phyloP scores from a whole-genome alignment of 495 filamentous ascomycete genomes.

The Aspergillus diversus region DNA sequence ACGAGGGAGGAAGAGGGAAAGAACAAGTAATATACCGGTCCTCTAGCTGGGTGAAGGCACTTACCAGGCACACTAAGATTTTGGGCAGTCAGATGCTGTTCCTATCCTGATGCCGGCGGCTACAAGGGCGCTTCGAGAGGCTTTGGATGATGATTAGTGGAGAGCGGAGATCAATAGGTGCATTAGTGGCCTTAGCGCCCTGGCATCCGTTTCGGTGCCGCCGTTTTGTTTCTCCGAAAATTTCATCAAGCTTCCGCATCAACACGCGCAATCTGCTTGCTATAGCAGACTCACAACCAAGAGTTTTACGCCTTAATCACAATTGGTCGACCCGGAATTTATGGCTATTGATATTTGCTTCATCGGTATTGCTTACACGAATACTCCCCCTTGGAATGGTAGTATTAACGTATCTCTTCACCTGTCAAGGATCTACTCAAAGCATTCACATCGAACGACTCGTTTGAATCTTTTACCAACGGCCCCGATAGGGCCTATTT shows the following conservation, averaged over 20 bases:
- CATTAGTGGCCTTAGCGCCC: constrained; percentile 8
- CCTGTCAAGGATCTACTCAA: constrained; percentile 14
- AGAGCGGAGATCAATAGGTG: not conserved
- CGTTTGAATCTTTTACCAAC: not conserved
- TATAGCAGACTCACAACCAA: not conserved
- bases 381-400: not conserved
- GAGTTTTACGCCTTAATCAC: not conserved
- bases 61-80: constrained; percentile 16
- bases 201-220: constrained; percentile 21
- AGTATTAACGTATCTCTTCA: not conserved
- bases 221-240: constrained; percentile 49
- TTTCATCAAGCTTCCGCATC: constrained; percentile 40
- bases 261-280: not conserved
- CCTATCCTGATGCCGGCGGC: constrained; percentile 25
- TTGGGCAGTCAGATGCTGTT: constrained; percentile 20
- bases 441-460: not conserved
- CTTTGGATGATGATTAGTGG: constrained; percentile 20
- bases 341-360: not conserved
- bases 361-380: not conserved
- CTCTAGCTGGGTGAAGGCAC: constrained; percentile 7
- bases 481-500: constrained; percentile 27
- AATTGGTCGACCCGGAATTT: not conserved
- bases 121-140: constrained; percentile 29
- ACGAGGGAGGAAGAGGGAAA: constrained; percentile 4
- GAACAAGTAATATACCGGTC: constrained; percentile 10